Evolutionary conservation across 306 rosid genomes (phyloP), one percentile per base, ranked within the genome.

Genomic region (Ormosia emarginata): DNA sequence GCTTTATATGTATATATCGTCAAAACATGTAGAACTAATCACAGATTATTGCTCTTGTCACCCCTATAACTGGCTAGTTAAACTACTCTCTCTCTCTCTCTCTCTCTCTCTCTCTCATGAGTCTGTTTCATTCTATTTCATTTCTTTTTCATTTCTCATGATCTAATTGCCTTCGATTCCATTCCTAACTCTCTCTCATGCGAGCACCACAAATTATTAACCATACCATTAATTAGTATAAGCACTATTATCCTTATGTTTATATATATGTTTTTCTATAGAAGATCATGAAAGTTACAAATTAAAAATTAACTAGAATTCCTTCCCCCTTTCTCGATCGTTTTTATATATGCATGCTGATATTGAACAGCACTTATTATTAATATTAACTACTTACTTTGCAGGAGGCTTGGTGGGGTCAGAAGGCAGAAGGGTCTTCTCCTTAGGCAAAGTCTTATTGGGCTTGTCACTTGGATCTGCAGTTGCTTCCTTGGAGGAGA

Each of bases 321-420:
- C 24, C 24, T 24, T 24, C 24, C 24, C 24, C 24, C 24, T 24
- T 24, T 24, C 24, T 24, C 24, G 24, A 24, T 24, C 62, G 2
- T 10, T 46, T 46, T 8, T 10, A 46, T 47, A 10, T 47, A 57
- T 33, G 14, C 55, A 74, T 14, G 59, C 8, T 15, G 18, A 40
- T 50, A 36, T 34, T 72, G 32, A 73, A 8, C 6, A 24, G 15
- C 67, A 32, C 11, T 61, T 3, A 13, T 13, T 1, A 57, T 32
- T 10, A 32, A 61, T 44, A 11, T n/a, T 2, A 84, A 82, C 2
- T 6, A 70, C 87, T 79, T 90, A 95, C 99, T 93, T 95, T 81
- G 96, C 87, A 1, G 98, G 93, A 87, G 91, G 99, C 64, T 87
- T 95, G 50, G 92, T 79, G 0, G 94, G 92, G 86, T 93, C 92